Evolutionary conservation across 805 yeast species (phyloP).

Genomic region (Saccharomycopsis fodiens): DNA sequence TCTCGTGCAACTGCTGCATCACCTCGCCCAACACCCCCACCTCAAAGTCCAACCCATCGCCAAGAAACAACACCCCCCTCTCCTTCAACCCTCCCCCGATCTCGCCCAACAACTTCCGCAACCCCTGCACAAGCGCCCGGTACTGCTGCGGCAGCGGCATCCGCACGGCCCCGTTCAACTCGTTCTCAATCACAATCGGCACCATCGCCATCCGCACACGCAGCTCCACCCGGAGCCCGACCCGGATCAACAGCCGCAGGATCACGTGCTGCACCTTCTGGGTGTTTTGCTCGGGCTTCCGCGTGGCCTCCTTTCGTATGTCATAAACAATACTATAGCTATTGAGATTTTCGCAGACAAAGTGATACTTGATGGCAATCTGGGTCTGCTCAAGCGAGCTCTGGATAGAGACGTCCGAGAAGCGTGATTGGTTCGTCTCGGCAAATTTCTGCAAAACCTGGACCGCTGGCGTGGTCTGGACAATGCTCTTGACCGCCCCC

Average conservation of each 20-base stretch:
- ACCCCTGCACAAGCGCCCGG: neutral
- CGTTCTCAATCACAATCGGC: constrained; percentile 18
- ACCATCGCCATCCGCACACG: constrained; percentile 7
- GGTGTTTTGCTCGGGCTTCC: constrained; percentile 3
- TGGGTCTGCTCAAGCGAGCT: constrained; percentile 1
- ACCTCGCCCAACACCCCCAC: constrained; percentile 3
- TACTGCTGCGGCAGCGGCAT: constrained; percentile 9
- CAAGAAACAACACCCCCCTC: constrained; percentile 3
- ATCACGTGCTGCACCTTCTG: constrained; percentile 3
- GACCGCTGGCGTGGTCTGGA: constrained; percentile 8
- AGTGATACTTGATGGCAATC: constrained; percentile 12
- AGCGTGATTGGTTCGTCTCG: neutral
- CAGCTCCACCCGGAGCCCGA: neutral
- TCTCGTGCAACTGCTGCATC: constrained; percentile 1
- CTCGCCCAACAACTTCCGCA: constrained; percentile 6
- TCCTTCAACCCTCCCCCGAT: neutral
- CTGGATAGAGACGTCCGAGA: neutral
- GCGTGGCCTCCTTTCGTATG: constrained; percentile 9
- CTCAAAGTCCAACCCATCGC: constrained; percentile 2
- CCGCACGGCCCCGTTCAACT: constrained; percentile 11
- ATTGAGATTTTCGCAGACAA: constrained; percentile 4
- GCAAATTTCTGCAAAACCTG: constrained; percentile 6
- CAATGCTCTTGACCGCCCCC: constrained; percentile 5
- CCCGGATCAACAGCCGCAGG: constrained; percentile 6
- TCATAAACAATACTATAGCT: constrained; percentile 16